Evolutionary conservation across 1,284 basidiomycete genomes (phyloP), one percentile per base, ranked within the genome.

Genomic region (Austroboletus olivaceoglutinosus): DNA sequence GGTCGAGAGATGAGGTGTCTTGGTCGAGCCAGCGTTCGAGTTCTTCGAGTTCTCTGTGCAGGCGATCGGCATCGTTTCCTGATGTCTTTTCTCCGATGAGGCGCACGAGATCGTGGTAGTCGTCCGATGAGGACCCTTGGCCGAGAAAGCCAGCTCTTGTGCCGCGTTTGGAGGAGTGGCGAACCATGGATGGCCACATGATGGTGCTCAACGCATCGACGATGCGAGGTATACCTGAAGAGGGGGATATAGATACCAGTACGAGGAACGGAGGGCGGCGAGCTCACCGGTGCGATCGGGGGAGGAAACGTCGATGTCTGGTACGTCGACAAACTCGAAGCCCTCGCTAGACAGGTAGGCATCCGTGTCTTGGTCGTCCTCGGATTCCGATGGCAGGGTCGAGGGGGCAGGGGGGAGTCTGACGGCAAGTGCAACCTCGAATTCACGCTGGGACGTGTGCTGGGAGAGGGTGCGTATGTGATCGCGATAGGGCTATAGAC

Each of bases 141-240:
- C 23, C 39, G 45, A 5, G 37, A 23, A 43, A 39, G 36, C 45
- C 34, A 19, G 43, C 25, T 13, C 27, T 30, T 0, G 44, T 48
- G 18, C 16, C 31, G 2, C 46, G 41, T 41, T 50, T 53, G 39
- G 52, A 48, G 19, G 45, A 30, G 23, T 50, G 57, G 2, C 48
- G 54, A 38, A 79, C 67, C 78, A 91, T 83, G 0, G 84, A 84
- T 4, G 89, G 85, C 89, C 89, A 91, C 85, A 91, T 89, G 58
- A 91, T 83, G 1, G 88, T 89, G 64, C 87, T 86, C 36, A 91
- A 70, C 9, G 89, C 86, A 62, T 90, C 88, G 16, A 88, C 58
- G 12, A 90, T 82, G 22, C 89, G 81, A 34, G 80, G 77, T 22
- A 89, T 73, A 9, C 82, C 77, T 16, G 78, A 33, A 43, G 13